A percentile compares a stretch with the other conserved stretches of the same genome.
These are phyloP conservation scores for Martensiomyces pterosporus DNA, from an alignment of 192 early-diverging fungal species.

Conservation along the genomic window DNA sequence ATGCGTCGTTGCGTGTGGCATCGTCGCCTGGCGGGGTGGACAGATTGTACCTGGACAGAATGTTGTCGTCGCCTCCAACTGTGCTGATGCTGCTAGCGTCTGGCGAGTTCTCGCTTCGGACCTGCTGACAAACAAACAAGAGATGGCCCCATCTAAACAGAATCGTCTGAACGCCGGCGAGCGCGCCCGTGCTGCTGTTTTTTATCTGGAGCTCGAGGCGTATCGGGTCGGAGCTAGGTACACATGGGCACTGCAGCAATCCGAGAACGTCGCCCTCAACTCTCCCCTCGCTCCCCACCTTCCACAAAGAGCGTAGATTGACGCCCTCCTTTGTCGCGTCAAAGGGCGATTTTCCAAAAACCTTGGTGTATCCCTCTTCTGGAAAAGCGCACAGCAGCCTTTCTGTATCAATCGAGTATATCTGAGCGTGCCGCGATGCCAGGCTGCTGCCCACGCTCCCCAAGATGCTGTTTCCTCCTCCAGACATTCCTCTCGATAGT, in stretches of 20 bases:
- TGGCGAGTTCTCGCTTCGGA: slow-evolving; percentile 22
- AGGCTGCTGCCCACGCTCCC: slow-evolving; percentile 9
- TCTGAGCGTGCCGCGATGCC: slow-evolving; percentile 42
- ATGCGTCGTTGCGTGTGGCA: background rate
- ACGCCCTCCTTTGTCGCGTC: slow-evolving; percentile 19
- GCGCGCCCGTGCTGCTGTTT: background rate
- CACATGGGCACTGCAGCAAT: slow-evolving; percentile 14
- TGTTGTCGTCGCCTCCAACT: slow-evolving; percentile 7
- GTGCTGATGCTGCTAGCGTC: slow-evolving; percentile 4
- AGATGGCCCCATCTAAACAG: slow-evolving; percentile 49
- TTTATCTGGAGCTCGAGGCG: slow-evolving; percentile 31
- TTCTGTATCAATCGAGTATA: slow-evolving; percentile 37
- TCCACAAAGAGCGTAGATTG: slow-evolving; percentile 21
- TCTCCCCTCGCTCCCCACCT: slow-evolving; percentile 25
- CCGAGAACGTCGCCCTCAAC: slow-evolving; percentile 15
- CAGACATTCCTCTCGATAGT: background rate
- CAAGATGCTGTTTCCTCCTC: slow-evolving; percentile 1
- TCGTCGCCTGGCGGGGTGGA: slow-evolving; percentile 32
- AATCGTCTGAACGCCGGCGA: slow-evolving; percentile 28
- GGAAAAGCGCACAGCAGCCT: slow-evolving; percentile 45
- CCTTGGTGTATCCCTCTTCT: slow-evolving; percentile 35
- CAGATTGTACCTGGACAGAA: slow-evolving; percentile 35
- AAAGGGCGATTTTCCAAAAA: slow-evolving; percentile 18
- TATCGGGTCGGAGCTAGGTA: slow-evolving; percentile 30
- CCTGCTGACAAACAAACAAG: slow-evolving; percentile 49